A percentile compares a stretch with the other conserved stretches of the same genome.
These are phyloP conservation scores for Exserohilum turcica DNA, from an alignment of 2,329 filamentous ascomycete species.

Conservation along the genomic window DNA sequence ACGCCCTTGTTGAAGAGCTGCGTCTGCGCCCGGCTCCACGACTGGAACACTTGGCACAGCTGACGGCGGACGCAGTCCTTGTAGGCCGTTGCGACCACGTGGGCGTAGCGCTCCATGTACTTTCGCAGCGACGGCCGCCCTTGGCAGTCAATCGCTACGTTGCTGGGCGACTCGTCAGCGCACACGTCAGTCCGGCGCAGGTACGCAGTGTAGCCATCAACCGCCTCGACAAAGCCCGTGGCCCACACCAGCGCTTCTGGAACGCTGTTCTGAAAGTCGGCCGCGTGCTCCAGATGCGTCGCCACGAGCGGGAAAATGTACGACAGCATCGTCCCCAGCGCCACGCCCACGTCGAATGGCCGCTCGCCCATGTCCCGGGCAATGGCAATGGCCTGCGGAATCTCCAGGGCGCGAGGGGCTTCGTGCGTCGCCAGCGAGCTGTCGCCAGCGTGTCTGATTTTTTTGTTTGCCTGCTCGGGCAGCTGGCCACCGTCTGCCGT, in stretches of 20 bases:
- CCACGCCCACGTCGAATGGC: constrained; percentile 11
- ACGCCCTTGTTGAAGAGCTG: constrained; percentile 27
- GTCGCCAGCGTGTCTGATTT: background rate
- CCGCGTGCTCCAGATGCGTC: constrained; percentile 8
- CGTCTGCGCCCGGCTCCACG: constrained; percentile 12
- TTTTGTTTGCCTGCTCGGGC: background rate
- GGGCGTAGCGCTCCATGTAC: constrained; percentile 8
- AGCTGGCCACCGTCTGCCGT: background rate
- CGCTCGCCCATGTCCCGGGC: background rate
- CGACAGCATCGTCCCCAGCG: constrained; percentile 10
- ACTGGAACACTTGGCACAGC: constrained; percentile 11
- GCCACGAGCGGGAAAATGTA: constrained; percentile 11
- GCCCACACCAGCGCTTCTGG: constrained; percentile 1
- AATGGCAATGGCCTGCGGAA: constrained; percentile 1
- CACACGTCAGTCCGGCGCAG: constrained; percentile 8
- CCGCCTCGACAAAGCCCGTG: constrained; percentile 5
- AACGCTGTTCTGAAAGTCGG: constrained; percentile 5
- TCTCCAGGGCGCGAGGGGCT: constrained; percentile 1
- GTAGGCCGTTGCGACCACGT: constrained; percentile 3
- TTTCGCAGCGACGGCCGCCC: constrained; percentile 4
- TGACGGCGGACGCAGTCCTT: constrained; percentile 5
- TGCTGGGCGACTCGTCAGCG: constrained; percentile 3
- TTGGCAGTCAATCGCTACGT: background rate
- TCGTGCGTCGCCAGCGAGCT: background rate
- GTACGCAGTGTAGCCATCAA: constrained; percentile 10